phyloP scores from a whole-genome alignment of 805 yeast species.

The Yarrowia sp. region DNA sequence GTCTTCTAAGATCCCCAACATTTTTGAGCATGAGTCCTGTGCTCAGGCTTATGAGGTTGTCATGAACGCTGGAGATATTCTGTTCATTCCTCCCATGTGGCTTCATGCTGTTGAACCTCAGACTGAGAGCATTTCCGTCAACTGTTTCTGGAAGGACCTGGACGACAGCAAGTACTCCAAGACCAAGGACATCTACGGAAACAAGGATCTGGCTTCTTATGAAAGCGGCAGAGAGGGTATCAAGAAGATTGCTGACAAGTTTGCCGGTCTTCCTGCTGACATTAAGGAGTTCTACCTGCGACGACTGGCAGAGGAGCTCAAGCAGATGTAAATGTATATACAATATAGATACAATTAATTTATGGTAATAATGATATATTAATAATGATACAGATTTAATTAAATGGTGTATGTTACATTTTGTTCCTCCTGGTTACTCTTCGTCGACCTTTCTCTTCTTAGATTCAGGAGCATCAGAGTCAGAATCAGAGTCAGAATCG shows the following conservation, averaged over 20 bases:
- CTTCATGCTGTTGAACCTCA: conserved; percentile 41
- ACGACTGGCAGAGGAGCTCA: conserved; percentile 38
- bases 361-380: neutral
- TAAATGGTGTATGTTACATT: neutral
- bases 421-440: neutral
- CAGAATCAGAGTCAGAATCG: conserved; percentile 33
- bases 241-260: conserved; percentile 32
- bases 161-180: conserved; percentile 34
- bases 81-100: conserved; percentile 44
- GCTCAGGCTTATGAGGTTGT: conserved; percentile 37
- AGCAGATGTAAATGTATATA: conserved; percentile 21
- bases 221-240: conserved; percentile 38
- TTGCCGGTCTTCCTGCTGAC: conserved; percentile 36
- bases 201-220: conserved; percentile 40
- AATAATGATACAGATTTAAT: no score
- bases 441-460: conserved; percentile 33
- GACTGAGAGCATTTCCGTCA: conserved; percentile 39
- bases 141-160: conserved; percentile 42
- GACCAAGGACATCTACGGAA: conserved; percentile 43
- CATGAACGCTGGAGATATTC: conserved; percentile 42
- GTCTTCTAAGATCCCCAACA: conserved; percentile 38
- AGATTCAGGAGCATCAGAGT: conserved; percentile 33
- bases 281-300: conserved; percentile 37
- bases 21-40: conserved; percentile 33
- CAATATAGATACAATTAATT: neutral